These are phyloP conservation scores for Ascoidea asiatica DNA, from an alignment of 805 yeast genomes.

Conservation along the genomic window DNA sequence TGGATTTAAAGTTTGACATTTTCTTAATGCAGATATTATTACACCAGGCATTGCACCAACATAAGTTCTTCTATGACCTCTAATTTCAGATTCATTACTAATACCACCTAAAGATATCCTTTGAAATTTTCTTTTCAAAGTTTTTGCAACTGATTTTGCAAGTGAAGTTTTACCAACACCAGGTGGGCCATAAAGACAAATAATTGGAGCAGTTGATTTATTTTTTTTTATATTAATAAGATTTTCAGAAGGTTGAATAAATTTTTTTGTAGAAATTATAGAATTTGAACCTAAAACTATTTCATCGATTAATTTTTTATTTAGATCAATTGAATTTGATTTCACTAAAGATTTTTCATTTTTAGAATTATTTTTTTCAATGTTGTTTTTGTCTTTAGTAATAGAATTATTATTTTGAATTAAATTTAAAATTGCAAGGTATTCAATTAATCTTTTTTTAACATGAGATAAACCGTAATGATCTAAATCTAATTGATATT, in stretches of 20 bases:
- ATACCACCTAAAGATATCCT: slow-evolving; percentile 79
- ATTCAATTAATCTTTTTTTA: slow-evolving; percentile 64
- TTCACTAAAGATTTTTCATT: slow-evolving; percentile 3
- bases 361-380: background rate
- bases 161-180: slow-evolving; percentile 88
- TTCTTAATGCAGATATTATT: slow-evolving; percentile 61
- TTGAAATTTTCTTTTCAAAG: slow-evolving; percentile 64
- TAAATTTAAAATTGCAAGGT: slow-evolving; percentile 64
- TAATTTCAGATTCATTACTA: slow-evolving; percentile 76
- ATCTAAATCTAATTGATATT: slow-evolving; percentile 50
- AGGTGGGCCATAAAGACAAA: slow-evolving; percentile 82
- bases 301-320: background rate
- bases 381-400: background rate
- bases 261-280: background rate
- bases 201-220: slow-evolving; percentile 47
- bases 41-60: slow-evolving; percentile 90
- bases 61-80: slow-evolving; percentile 85
- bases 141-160: slow-evolving; percentile 67
- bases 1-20: slow-evolving; percentile 69
- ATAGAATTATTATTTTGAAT: slow-evolving; percentile 12
- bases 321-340: background rate
- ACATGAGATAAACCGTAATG: slow-evolving; percentile 68
- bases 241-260: background rate
- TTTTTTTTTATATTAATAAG: slow-evolving; percentile 1
- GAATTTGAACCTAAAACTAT: background rate